Evolutionary conservation across 768 basidiomycete genomes (phyloP).

Genomic region (Boletus subcaerulescens): DNA sequence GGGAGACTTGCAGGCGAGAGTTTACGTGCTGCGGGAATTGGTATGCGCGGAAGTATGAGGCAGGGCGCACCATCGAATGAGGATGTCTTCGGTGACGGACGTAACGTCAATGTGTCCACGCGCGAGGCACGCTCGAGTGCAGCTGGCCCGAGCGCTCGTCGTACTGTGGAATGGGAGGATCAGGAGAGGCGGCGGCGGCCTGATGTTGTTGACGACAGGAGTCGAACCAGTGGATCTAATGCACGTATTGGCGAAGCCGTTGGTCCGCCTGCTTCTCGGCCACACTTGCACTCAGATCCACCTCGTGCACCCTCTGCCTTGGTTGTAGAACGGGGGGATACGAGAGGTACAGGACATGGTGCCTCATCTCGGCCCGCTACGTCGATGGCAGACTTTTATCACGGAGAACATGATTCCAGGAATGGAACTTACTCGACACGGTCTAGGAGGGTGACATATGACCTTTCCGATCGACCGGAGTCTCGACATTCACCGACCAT

Average conservation of each 20-base stretch:
- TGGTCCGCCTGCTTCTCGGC: constrained; percentile 16
- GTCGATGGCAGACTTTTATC: constrained; percentile 53
- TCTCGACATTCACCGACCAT: constrained; percentile 15
- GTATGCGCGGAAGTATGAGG: constrained; percentile 33
- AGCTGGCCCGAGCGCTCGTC: constrained; percentile 3
- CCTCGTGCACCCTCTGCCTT: constrained; percentile 15
- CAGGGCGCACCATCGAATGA: constrained; percentile 29
- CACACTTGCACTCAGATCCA: constrained; percentile 27
- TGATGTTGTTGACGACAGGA: constrained; percentile 16
- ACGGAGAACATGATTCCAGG: constrained; percentile 17
- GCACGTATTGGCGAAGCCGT: constrained; percentile 17
- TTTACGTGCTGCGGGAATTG: constrained; percentile 67
- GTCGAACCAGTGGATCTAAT: constrained; percentile 23
- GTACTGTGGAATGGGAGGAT: constrained; percentile 26
- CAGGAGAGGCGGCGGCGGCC: constrained; percentile 19
- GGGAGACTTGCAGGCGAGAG: constrained; percentile 65
- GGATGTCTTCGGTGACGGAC: constrained; percentile 35
- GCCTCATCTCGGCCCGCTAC: constrained; percentile 44
- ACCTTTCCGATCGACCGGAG: constrained; percentile 23
- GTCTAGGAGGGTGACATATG: constrained; percentile 24
- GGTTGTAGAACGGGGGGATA: constrained; percentile 16
- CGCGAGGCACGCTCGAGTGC: constrained; percentile 16
- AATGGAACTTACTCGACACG: constrained; percentile 14
- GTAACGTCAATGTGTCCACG: constrained; percentile 15
- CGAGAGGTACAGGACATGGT: constrained; percentile 16